Conservation (phyloP, 202 grass and related monocot species). For the Setaria viridis region DNA sequence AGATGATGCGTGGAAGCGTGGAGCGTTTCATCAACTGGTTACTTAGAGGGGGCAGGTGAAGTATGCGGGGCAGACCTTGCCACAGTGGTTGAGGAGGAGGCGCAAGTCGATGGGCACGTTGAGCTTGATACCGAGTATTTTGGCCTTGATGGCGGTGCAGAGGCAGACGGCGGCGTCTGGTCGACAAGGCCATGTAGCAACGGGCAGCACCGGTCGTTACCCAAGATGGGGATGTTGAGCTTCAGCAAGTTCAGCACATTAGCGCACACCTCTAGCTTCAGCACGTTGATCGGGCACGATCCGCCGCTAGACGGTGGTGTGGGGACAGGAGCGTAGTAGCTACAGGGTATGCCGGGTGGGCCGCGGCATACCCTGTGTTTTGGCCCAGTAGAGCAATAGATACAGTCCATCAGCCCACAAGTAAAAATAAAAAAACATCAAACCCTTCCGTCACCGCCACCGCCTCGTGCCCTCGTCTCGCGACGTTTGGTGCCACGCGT, state of each 20-base stretch:
- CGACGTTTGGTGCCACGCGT: no score
- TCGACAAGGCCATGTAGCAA: constrained; percentile 56
- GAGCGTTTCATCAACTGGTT: background rate
- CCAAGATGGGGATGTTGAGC: constrained; percentile 44
- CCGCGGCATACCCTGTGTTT: background rate
- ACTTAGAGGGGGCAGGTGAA: constrained; percentile 56
- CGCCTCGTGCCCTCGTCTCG: no score
- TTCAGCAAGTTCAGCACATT: constrained; percentile 68
- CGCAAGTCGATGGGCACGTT: constrained; percentile 52
- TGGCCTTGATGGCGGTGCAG: constrained; percentile 77
- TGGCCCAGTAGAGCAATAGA: no score
- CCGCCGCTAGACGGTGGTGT: background rate
- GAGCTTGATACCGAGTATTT: constrained; percentile 63
- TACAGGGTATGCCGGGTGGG: background rate
- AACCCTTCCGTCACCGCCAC: no score
- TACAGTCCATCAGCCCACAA: no score
- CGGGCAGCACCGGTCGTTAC: constrained; percentile 61
- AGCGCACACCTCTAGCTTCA: constrained; percentile 71
- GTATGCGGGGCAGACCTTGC: constrained; percentile 59
- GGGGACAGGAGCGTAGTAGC: no score
- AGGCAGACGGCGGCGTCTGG: constrained; percentile 72
- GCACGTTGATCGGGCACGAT: constrained; percentile 55
- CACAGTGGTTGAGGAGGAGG: constrained; percentile 71
- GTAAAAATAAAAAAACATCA: no score
- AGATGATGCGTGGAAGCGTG: background rate